Conservation (phyloP, 371 early-diverging fungal species). For the Apophysomyces trapeziformis region DNA sequence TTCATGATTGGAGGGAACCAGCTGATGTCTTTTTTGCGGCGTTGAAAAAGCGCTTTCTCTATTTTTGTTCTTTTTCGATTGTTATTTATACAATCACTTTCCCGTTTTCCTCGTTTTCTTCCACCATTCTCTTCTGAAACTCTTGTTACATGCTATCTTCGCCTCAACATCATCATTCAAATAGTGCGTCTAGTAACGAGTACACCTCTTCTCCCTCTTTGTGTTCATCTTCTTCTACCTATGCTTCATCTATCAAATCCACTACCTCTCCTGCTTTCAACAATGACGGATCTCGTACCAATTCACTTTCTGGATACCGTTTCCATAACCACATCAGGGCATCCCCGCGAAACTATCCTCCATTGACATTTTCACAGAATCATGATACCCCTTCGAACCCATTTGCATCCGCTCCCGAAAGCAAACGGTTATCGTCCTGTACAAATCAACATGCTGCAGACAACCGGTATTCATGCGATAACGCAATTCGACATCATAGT, state of each 20-base stretch:
- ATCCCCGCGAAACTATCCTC: not conserved
- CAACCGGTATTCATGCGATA: too few relatives aligned
- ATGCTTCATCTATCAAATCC: conserved; percentile 2
- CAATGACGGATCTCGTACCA: not conserved
- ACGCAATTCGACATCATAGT: too few relatives aligned
- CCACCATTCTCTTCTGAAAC: not conserved
- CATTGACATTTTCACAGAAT: not conserved
- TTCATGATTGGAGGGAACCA: not conserved
- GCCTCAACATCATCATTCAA: not conserved
- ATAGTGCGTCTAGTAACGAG: not conserved
- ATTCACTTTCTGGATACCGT: not conserved
- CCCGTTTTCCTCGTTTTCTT: not conserved
- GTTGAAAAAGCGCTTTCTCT: conserved; percentile 1
- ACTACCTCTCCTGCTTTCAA: not conserved
- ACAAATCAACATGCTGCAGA: too few relatives aligned
- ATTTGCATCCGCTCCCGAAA: not conserved
- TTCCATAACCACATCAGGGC: not conserved
- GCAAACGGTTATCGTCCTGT: not conserved
- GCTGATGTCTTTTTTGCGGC: not conserved
- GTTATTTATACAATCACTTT: not conserved
- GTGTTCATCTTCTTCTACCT: conserved; percentile 3
- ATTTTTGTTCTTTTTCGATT: not conserved
- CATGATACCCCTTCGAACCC: not conserved
- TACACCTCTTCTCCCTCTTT: not conserved
- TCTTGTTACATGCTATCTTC: not conserved